Conservation (phyloP, 83 land plant species). For the Diphasiastrum complanatum region DNA sequence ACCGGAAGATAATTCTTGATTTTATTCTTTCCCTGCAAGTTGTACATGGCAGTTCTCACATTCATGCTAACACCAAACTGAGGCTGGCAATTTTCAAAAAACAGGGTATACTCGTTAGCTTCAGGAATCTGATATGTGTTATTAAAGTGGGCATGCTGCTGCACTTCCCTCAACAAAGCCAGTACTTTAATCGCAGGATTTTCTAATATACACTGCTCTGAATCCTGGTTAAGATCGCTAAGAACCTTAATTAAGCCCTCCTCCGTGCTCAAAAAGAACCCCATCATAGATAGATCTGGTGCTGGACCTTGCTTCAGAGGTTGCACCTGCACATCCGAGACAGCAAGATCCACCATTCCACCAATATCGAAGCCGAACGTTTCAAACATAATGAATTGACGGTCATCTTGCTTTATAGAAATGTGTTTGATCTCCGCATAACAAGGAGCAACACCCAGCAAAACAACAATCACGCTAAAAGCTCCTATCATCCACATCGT, state of each 20-base stretch:
- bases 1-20: conserved; percentile 53
- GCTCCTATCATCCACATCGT: background rate
- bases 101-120: conserved; percentile 60
- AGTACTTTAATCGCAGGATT: conserved; percentile 31
- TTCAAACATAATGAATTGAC: conserved; percentile 24
- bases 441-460: background rate
- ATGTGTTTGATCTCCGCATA: conserved; percentile 24
- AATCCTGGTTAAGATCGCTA: conserved; percentile 38
- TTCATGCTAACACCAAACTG: conserved; percentile 52
- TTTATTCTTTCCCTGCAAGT: conserved; percentile 42
- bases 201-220: conserved; percentile 51
- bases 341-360: conserved; percentile 5
- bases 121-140: conserved; percentile 16
- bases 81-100: conserved; percentile 71
- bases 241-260: conserved; percentile 65
- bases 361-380: conserved; percentile 16
- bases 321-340: conserved; percentile 13
- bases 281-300: conserved; percentile 28
- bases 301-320: conserved; percentile 7
- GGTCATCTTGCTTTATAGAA: conserved; percentile 20
- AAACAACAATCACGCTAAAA: conserved; percentile 4
- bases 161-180: conserved; percentile 42
- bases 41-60: conserved; percentile 63
- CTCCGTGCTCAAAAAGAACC: conserved; percentile 73
- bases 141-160: background rate